Base-by-base conservation (phyloP, 768 basidiomycete genomes). In the Auriscalpium orientale region DNA sequence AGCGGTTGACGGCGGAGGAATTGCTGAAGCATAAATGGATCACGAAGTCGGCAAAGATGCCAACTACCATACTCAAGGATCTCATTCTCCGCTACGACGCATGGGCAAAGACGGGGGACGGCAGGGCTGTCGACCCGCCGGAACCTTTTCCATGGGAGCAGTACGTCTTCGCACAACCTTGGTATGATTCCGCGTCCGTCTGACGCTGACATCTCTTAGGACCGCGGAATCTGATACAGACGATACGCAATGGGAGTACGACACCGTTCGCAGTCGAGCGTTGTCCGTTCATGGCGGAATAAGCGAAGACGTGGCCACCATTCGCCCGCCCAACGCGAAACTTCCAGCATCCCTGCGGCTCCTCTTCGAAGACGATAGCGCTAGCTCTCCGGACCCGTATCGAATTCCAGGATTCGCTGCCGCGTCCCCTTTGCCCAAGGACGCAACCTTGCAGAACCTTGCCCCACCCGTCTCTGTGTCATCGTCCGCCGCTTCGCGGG, bases 1-100 rank as follows among this genome's bases (percentile, higher is more conserved):
- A 98, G 92, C 85, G 97, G 49, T 74, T 90, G 15, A 79, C 86
- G 2, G 93, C 97, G 12, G 97, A 98, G 56, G 95, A 98, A 61
- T 78, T 99, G 3, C 65, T 76, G 3, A 94, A 88, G 68, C 80
- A 84, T 33, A 95, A 88, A 66, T 98, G 95, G 93, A 92, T 98
- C 62, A 92, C 88, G 65, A 76, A 80, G 8, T 69, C 82, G 6
- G 72, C 82, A 8, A 95, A 87, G 75, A 71, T 79, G 1, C 78
- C 82, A 1, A 72, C 93, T 13, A 75, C 84, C 0, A 72, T 81
- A 16, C 73, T 98, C 16, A 85, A 85, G 61, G 97, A 98, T 54
- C 76, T 98, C 35, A 78, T 97, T 48, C 71, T 81, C 22, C 85
- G 86, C 21, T 85, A 92, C 51, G 84, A 94, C 60, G 77, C 81